These are phyloP conservation scores for Luffa aegyptiaca DNA, from an alignment of 306 rosid genomes.

Conservation along the genomic window DNA sequence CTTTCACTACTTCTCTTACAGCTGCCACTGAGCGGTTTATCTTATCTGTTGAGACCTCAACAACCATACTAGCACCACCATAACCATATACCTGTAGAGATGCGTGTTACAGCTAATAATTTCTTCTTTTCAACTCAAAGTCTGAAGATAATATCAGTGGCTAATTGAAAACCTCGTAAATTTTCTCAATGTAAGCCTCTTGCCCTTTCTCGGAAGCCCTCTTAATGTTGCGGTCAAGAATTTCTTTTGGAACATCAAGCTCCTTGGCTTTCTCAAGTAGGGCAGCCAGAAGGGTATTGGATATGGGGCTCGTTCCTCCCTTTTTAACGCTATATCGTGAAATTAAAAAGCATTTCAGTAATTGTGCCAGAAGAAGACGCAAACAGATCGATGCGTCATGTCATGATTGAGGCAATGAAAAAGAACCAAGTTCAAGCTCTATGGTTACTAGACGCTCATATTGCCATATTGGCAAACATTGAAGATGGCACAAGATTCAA, in stretches of 20 bases:
- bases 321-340: slow-evolving; percentile 48
- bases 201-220: slow-evolving; percentile 88
- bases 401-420: not conserved
- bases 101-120: slow-evolving; percentile 6
- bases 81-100: slow-evolving; percentile 65
- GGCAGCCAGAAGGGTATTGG: slow-evolving; percentile 63
- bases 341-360: not conserved
- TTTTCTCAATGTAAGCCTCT: slow-evolving; percentile 82
- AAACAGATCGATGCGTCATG: not conserved
- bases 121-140: not conserved
- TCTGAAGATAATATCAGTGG: slow-evolving; percentile 9
- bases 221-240: slow-evolving; percentile 81
- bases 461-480: not conserved
- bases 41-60: slow-evolving; percentile 88
- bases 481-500: not conserved
- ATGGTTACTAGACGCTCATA: not conserved
- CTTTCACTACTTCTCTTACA: slow-evolving; percentile 72
- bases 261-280: slow-evolving; percentile 84
- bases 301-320: slow-evolving; percentile 69
- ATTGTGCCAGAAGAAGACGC: not conserved
- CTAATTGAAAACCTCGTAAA: slow-evolving; percentile 51
- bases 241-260: slow-evolving; percentile 87
- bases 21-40: slow-evolving; percentile 70
- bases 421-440: not conserved
- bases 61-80: slow-evolving; percentile 90